phyloP scores from a whole-genome alignment of 2,329 filamentous ascomycete species.

The Achaetomium macrosporum region DNA sequence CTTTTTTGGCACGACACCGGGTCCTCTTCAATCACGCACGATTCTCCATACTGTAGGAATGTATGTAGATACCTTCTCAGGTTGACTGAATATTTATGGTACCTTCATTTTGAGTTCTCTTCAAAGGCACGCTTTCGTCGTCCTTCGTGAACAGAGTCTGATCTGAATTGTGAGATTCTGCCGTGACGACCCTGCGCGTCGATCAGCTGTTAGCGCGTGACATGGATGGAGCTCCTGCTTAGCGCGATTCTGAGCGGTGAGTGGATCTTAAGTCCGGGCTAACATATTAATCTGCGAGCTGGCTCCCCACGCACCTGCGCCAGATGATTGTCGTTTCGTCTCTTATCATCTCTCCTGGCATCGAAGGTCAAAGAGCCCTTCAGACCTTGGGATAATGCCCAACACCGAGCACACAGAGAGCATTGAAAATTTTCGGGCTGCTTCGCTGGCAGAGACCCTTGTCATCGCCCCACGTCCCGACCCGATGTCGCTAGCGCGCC shows the following conservation, averaged over 20 bases:
- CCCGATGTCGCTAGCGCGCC: slow-evolving; percentile 18
- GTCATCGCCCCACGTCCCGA: slow-evolving; percentile 15
- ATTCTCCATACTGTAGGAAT: no score
- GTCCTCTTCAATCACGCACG: no score
- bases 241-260: slow-evolving; percentile 14
- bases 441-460: slow-evolving; percentile 10
- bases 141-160: no score
- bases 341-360: neutral
- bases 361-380: neutral
- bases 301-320: neutral
- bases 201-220: slow-evolving; percentile 20
- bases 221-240: slow-evolving; percentile 12
- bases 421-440: slow-evolving; percentile 16
- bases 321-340: slow-evolving; percentile 6
- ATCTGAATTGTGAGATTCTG: no score
- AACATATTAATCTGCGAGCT: slow-evolving; percentile 10
- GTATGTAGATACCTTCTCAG: no score
- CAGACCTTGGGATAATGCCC: neutral
- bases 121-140: no score
- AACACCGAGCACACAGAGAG: slow-evolving; percentile 1
- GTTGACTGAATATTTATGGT: no score
- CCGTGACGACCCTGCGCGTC: no score
- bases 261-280: slow-evolving; percentile 11
- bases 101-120: no score
- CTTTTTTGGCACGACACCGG: no score